Percentiles rank a stretch among this genome's conserved stretches.
Evolutionary conservation across 345 rosid genomes (phyloP).

Genomic region (Pistacia vera): DNA sequence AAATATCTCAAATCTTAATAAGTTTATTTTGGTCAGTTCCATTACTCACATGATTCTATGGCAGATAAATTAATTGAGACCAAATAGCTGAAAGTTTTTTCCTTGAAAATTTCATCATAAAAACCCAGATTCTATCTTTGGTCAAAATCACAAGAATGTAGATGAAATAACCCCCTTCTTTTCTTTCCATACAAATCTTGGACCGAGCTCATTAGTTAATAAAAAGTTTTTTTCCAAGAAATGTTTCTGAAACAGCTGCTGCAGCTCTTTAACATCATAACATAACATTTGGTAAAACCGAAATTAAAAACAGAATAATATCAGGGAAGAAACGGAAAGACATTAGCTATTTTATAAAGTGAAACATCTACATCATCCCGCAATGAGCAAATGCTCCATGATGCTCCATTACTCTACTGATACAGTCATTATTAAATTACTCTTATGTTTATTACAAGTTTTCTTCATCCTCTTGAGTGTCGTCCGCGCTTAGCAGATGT

Average conservation of each 20-base stretch:
- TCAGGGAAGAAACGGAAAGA: neutral
- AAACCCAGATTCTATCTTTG: neutral
- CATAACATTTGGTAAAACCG: neutral
- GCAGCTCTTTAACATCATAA: neutral
- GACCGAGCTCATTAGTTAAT: neutral
- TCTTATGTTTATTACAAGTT: neutral
- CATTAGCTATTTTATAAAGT: neutral
- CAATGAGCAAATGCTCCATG: neutral
- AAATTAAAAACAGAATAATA: neutral
- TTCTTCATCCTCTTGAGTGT: constrained; percentile 47
- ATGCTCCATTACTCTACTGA: neutral
- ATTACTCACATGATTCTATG: too few species aligned
- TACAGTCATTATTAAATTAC: neutral
- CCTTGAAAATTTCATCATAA: neutral
- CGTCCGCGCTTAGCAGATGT: constrained; percentile 72
- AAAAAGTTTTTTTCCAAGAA: neutral
- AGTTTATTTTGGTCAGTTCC: too few species aligned
- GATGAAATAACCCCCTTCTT: neutral
- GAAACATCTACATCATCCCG: neutral
- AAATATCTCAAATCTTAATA: too few species aligned
- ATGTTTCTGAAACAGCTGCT: neutral
- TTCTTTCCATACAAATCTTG: neutral
- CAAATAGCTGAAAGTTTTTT: neutral
- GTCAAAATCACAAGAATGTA: neutral
- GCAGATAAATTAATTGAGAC: too few species aligned